A percentile compares a stretch with the other conserved stretches of the same genome.
phyloP scores from a whole-genome alignment of 2,329 filamentous ascomycete genomes.

The Fusarium sp. region DNA sequence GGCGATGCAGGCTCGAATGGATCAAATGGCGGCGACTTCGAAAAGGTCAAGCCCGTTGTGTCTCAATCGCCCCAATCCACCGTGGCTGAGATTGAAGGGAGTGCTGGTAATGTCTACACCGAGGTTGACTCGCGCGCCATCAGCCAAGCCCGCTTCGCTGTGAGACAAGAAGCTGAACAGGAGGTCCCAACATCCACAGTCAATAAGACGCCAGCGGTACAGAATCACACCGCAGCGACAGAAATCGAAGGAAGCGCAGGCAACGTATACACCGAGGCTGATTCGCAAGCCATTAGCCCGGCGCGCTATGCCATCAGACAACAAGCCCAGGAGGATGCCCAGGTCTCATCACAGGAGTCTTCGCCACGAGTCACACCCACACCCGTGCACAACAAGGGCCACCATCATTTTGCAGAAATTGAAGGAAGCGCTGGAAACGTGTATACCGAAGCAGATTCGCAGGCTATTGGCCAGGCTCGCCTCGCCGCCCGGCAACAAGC shows the following conservation, averaged over 20 bases:
- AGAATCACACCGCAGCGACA: neutral
- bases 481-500: neutral
- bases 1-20: neutral
- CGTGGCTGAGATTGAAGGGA: constrained; percentile 19
- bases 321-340: neutral
- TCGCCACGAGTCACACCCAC: too few species aligned
- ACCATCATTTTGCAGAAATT: neutral
- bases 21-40: neutral
- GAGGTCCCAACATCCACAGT: neutral
- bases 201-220: neutral
- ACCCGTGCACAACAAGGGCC: too few species aligned
- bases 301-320: neutral
- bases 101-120: constrained; percentile 20
- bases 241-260: constrained; percentile 2
- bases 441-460: constrained; percentile 6
- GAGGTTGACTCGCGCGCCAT: constrained; percentile 17
- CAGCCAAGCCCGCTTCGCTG: neutral
- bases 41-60: constrained; percentile 1
- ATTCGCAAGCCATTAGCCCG: neutral
- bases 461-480: neutral
- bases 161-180: neutral
- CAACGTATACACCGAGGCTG: constrained; percentile 3
- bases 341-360: neutral
- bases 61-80: neutral
- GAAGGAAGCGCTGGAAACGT: constrained; percentile 7